Evolutionary conservation across 768 basidiomycete species (phyloP).

Genomic region (Auricularia auricula-judae): DNA sequence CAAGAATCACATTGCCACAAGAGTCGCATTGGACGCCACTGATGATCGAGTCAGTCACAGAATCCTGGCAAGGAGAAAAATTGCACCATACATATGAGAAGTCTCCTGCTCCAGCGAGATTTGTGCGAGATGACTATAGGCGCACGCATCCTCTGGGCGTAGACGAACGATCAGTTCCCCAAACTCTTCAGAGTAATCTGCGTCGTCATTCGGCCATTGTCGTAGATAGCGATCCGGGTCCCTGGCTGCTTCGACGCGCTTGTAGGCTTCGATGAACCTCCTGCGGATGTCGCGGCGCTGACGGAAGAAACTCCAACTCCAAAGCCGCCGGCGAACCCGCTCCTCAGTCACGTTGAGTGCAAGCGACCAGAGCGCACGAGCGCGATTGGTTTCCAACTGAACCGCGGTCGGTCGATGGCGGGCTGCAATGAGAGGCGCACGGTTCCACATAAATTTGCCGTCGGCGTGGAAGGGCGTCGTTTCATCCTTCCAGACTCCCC

Average conservation of each 20-base stretch:
- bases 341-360: constrained; percentile 17
- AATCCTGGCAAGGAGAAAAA: no score
- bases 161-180: not conserved
- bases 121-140: not conserved
- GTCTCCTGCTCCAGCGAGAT: not conserved
- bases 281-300: constrained; percentile 18
- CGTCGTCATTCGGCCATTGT: not conserved
- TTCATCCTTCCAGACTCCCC: not conserved
- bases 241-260: not conserved
- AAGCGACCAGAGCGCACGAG: constrained; percentile 22
- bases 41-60: not conserved
- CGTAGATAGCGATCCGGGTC: not conserved
- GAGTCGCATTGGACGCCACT: not conserved
- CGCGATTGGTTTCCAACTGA: constrained; percentile 14
- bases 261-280: constrained; percentile 19
- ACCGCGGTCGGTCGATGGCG: constrained; percentile 12
- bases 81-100: not conserved
- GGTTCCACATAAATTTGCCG: not conserved
- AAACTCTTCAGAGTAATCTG: not conserved
- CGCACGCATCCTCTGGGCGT: not conserved
- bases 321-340: constrained; percentile 14
- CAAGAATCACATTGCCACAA: not conserved
- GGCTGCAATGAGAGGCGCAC: not conserved
- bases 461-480: not conserved
- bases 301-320: constrained; percentile 23